phyloP scores from a whole-genome alignment of 176 grass and related monocot species.

The Aegilops bicornis region DNA sequence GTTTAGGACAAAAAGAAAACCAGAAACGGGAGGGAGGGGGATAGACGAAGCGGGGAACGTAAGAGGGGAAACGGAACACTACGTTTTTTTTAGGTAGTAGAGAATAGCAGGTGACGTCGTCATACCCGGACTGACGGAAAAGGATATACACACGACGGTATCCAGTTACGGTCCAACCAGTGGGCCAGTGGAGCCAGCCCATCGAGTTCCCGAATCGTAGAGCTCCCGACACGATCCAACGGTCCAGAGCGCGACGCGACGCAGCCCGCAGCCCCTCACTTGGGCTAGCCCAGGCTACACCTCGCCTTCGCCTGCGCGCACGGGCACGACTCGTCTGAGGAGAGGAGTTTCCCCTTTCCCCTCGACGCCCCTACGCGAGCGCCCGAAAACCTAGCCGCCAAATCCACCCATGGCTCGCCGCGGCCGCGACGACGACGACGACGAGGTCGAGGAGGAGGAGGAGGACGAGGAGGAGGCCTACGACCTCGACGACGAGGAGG shows the following conservation, averaged over 20 bases:
- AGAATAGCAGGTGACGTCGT: too few species aligned
- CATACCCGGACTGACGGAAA: neutral
- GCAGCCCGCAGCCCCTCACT: neutral
- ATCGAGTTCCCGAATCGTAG: neutral
- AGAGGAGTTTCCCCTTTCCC: constrained; percentile 32
- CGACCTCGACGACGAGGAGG: constrained; percentile 65
- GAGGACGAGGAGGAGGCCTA: constrained; percentile 62
- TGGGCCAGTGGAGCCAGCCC: neutral
- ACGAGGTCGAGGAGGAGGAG: constrained; percentile 55
- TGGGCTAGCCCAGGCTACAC: neutral
- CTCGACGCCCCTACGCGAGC: constrained; percentile 1
- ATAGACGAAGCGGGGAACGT: too few species aligned
- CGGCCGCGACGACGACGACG: constrained; percentile 62
- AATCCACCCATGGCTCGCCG: constrained; percentile 72
- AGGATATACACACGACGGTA: neutral
- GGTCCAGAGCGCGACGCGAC: neutral
- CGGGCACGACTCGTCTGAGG: constrained; percentile 20
- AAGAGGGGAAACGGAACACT: too few species aligned
- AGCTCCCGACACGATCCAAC: constrained; percentile 25
- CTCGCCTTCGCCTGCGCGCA: neutral
- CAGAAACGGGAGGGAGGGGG: too few species aligned
- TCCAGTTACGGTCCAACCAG: neutral
- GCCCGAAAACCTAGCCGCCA: constrained; percentile 53
- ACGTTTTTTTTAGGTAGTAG: too few species aligned
- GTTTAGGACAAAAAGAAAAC: too few species aligned